A percentile compares a stretch with the other conserved stretches of the same genome.
Conservation (phyloP, 441 rosid genomes). For the Brassica balearica region DNA sequence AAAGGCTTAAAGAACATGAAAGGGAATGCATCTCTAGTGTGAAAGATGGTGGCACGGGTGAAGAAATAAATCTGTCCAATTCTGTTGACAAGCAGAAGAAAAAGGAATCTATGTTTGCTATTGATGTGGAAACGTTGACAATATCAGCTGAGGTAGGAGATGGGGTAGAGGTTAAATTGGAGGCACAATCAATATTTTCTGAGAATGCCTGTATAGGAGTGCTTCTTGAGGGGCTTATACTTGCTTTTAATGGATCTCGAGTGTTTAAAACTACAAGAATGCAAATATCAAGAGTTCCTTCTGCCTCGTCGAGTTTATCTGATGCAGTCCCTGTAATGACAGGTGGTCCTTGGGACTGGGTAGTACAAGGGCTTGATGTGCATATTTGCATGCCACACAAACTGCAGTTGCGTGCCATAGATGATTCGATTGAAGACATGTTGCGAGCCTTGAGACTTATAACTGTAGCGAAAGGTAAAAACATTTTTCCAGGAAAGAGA, state of each 20-base stretch:
- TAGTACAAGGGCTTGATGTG: slow-evolving; percentile 92
- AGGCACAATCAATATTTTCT: slow-evolving; percentile 97
- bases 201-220: slow-evolving; percentile 98
- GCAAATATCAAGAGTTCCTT: slow-evolving; percentile 98
- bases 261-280: slow-evolving; percentile 86
- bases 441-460: slow-evolving; percentile 86
- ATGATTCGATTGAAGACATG: slow-evolving; percentile 98
- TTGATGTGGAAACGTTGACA: slow-evolving; percentile 87
- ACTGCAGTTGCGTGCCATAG: slow-evolving; percentile 97
- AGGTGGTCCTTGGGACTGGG: slow-evolving; percentile 91
- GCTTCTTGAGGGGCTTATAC: slow-evolving; percentile 92
- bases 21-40: slow-evolving; percentile 53
- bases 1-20: slow-evolving; percentile 62
- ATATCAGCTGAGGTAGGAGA: slow-evolving; percentile 95
- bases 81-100: slow-evolving; percentile 72
- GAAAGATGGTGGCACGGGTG: slow-evolving; percentile 57
- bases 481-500: slow-evolving; percentile 62
- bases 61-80: slow-evolving; percentile 51
- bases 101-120: slow-evolving; percentile 93
- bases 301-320: slow-evolving; percentile 58
- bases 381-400: slow-evolving; percentile 94
- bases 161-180: slow-evolving; percentile 84
- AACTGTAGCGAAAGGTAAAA: slow-evolving; percentile 71
- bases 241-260: slow-evolving; percentile 80
- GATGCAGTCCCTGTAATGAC: slow-evolving; percentile 56